Base-by-base conservation (phyloP, 768 basidiomycete species). In the Mycena olivaceomarginata region DNA sequence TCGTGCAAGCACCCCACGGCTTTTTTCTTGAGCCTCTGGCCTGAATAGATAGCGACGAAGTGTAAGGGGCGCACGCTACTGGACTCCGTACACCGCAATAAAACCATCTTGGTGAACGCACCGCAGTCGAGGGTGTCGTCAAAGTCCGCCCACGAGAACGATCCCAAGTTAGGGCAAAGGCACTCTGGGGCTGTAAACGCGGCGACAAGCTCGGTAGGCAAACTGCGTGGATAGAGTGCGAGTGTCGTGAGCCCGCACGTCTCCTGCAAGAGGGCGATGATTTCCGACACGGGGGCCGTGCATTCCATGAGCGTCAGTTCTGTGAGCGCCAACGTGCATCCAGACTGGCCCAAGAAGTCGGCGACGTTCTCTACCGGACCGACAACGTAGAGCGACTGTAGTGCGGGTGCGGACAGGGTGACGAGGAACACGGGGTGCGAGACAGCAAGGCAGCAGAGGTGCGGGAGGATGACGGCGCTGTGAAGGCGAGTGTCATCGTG, bases 31-130 rank as follows among this genome's bases (percentile, higher is more conserved):
- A 57, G 25, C 59, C 11, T 13, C 13, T 46, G 60, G 31, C 70
- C 70, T 4, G 40, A 13, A 16, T 71, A 62, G 12, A 63, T 12
- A 1, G 56, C 59, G 45, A 63, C 59, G n/a, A 37, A 71, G 20
- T 56, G 39, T 2, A 63, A 60, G 22, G 10, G 57, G 60, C 59
- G 31, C 22, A 48, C 40, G 13, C 39, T 25, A 11, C 39, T 20
- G 39, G 39, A 16, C 59, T 25, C 60, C 5, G 25, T 10, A 12
- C 60, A 62, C 39, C 71, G 46, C 31, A 63, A 64, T 20, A 10
- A 45, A 7, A 72, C 40, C 71, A 72, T 72, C 7, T 57, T 46
- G 20, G 15, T 53, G 45, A 72, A 72, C 10, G 48, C 51, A 6
- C 22, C 51, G 43, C 51, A 51, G 41, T 72, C 71, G 4, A 57